These are phyloP conservation scores for Tephrocybe sp. DNA, from an alignment of 768 basidiomycete species.

Conservation along the genomic window DNA sequence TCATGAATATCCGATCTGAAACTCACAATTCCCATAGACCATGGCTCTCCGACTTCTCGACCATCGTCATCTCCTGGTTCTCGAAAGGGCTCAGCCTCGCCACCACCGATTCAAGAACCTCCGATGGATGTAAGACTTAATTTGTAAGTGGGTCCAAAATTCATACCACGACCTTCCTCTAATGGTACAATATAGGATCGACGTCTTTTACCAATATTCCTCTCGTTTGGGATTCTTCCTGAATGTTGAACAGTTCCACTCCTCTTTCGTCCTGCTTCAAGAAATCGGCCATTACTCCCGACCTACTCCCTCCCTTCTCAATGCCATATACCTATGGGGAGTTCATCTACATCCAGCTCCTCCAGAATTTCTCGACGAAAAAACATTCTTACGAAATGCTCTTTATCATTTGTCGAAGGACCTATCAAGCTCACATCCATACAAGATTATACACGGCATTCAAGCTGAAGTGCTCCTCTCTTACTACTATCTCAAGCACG, in stretches of 20 bases:
- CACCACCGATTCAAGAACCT: constrained; percentile 7
- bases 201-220: constrained; percentile 38
- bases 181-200: constrained; percentile 19
- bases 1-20: neutral
- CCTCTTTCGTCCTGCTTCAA: constrained; percentile 27
- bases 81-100: neutral
- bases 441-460: constrained; percentile 37
- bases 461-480: constrained; percentile 55
- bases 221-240: constrained; percentile 55
- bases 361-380: constrained; percentile 23
- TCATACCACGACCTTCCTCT: neutral
- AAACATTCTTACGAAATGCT: constrained; percentile 36
- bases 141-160: constrained; percentile 7
- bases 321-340: constrained; percentile 37
- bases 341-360: constrained; percentile 26
- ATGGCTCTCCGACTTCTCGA: neutral
- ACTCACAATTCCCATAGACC: neutral
- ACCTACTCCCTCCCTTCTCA: constrained; percentile 35
- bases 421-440: constrained; percentile 38
- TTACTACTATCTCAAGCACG: constrained; percentile 47
- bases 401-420: constrained; percentile 35
- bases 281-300: constrained; percentile 28
- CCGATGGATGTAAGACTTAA: constrained; percentile 13
- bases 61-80: constrained; percentile 9
- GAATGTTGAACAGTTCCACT: constrained; percentile 39